Evolutionary conservation across 148 eudicot genomes (phyloP).

Genomic region (Amaranthus hypochondriacus): DNA sequence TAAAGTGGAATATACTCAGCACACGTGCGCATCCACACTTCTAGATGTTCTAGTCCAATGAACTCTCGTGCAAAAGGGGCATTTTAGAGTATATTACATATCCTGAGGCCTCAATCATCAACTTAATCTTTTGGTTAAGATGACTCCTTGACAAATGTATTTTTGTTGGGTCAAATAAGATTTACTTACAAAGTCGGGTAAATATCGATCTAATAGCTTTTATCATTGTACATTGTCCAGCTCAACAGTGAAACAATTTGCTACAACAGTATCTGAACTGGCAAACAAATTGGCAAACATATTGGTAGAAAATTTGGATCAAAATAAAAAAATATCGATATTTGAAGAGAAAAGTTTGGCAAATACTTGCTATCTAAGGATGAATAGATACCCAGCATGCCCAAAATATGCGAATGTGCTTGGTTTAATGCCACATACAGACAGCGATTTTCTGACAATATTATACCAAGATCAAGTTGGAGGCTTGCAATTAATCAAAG

Average conservation of each 20-base stretch:
- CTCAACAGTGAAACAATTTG: slow-evolving; percentile 58
- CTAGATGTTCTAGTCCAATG: too few relatives aligned
- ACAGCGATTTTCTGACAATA: slow-evolving; percentile 84
- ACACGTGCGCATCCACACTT: too few relatives aligned
- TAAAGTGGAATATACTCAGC: too few relatives aligned
- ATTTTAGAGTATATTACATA: too few relatives aligned
- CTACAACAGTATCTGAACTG: slow-evolving; percentile 42
- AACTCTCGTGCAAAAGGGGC: too few relatives aligned
- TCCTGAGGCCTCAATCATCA: too few relatives aligned
- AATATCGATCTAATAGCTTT: too few relatives aligned
- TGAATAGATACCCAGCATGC: slow-evolving; percentile 86
- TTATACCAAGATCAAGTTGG: slow-evolving; percentile 80
- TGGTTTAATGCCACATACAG: slow-evolving; percentile 83
- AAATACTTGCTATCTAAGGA: slow-evolving; percentile 59
- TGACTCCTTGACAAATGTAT: too few relatives aligned
- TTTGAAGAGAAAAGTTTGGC: slow-evolving; percentile 58
- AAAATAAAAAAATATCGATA: slow-evolving; percentile 26
- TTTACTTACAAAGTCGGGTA: too few relatives aligned
- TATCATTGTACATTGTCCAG: slow-evolving; percentile 25
- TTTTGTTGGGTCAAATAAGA: too few relatives aligned
- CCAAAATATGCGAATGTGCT: slow-evolving; percentile 45
- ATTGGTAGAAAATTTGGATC: slow-evolving; percentile 52
- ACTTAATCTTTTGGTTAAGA: too few relatives aligned
- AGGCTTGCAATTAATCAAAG: slow-evolving; percentile 71
- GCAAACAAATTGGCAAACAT: slow-evolving; percentile 61